phyloP scores from a whole-genome alignment of 1,284 basidiomycete genomes.

The Leccinum solheimii region DNA sequence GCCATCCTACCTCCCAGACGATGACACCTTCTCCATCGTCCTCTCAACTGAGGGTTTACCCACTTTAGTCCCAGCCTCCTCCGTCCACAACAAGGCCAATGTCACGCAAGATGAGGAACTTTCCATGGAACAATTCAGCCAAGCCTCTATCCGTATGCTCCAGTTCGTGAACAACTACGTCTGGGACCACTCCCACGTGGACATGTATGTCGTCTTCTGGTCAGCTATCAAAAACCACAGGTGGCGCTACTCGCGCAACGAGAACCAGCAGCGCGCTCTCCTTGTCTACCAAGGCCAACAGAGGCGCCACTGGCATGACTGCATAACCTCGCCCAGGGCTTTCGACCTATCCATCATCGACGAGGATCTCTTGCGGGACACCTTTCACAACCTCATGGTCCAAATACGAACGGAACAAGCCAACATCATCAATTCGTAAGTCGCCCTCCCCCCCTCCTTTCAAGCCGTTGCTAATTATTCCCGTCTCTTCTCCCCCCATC shows the following conservation, averaged over 20 bases:
- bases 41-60: neutral
- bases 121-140: neutral
- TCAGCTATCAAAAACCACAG: neutral
- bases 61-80: neutral
- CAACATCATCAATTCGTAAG: too few relatives aligned
- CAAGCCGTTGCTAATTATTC: too few relatives aligned
- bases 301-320: neutral
- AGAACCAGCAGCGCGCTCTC: neutral
- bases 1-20: neutral
- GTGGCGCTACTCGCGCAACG: neutral
- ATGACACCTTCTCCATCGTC: neutral
- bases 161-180: neutral
- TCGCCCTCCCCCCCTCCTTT: too few relatives aligned
- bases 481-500: too few relatives aligned
- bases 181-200: neutral
- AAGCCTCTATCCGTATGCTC: neutral
- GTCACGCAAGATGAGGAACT: neutral
- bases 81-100: neutral
- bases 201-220: neutral
- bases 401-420: too few relatives aligned
- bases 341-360: too few relatives aligned
- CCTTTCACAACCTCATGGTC: neutral
- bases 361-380: too few relatives aligned
- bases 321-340: neutral
- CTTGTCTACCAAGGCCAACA: slow-evolving; percentile 4